Base-by-base conservation (phyloP, 352 stramenopile species). In the Pythium vanterpoolii region DNA sequence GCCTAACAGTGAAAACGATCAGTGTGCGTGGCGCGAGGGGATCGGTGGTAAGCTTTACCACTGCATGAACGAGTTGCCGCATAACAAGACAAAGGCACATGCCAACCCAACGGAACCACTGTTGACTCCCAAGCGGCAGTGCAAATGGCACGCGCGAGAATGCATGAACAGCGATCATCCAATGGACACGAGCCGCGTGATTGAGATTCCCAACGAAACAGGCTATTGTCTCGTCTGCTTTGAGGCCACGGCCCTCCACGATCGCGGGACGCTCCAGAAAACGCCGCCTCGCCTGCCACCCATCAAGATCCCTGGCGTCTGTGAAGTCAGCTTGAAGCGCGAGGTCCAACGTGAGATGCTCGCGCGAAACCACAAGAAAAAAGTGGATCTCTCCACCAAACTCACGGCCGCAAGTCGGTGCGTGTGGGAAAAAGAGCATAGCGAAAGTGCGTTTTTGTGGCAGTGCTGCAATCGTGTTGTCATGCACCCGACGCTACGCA, bases 201-300 rank as follows among this genome's bases (percentile, higher is more conserved):
- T 89, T 38, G 73, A 89, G 28, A 71, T 86, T 13, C 61, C 80
- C 4, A 92, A 92, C 50, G 75, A 79, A 26, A 61, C 68, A 7
- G 83, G 70, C 0, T 56, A 83, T 52, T 92, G 83, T 51, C 54
- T 90, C 3, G 16, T 61, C 16, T 92, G 83, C 51, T 92, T 82
- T 55, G 72, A 82, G 53, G 49, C 50, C 5, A 86, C 77, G 18
- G 78, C 74, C 7, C 51, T 65, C 7, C 72, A 58, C 1, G 55
- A 77, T 9, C 75, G 79, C 4, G 62, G 51, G 11, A 77, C 75
- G 23, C 48, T 87, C 4, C 77, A 85, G n/a, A 85, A 78, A 23
- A 53, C 64, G 0, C 76, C 79, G 0, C 49, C 36, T 14, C 49
- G 77, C 28, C 48, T 87, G 5, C 60, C 67, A 24, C 38, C 50